Percentiles rank a stretch among this genome's conserved stretches.
phyloP scores from a whole-genome alignment of 1,284 basidiomycete genomes.

The Sanghuangporus sanghuang region DNA sequence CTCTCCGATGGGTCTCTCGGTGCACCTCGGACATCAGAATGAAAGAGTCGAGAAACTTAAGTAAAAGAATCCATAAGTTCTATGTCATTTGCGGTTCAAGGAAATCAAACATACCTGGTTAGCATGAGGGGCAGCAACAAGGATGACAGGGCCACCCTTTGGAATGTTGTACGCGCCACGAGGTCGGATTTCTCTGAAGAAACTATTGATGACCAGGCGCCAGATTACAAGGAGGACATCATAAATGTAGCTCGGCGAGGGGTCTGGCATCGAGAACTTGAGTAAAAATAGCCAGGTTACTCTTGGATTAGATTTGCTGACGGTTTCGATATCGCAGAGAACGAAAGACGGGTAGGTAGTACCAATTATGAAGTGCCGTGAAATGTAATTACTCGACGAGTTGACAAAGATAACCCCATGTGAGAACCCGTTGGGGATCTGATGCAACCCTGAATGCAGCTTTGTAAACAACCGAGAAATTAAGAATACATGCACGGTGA shows the following conservation, averaged over 20 bases:
- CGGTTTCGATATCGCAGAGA: too few relatives aligned
- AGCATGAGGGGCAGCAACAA: conserved; percentile 96
- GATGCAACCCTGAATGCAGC: background rate
- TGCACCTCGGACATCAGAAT: conserved; percentile 86
- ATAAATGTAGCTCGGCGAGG: conserved; percentile 34
- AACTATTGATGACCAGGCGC: conserved; percentile 86
- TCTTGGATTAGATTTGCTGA: too few relatives aligned
- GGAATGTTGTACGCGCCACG: conserved; percentile 96
- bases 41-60: conserved; percentile 91
- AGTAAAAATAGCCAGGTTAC: background rate
- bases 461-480: too few relatives aligned
- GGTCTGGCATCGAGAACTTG: background rate
- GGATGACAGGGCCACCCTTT: conserved; percentile 87
- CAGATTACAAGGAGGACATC: conserved; percentile 73
- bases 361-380: too few relatives aligned
- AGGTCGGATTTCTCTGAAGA: conserved; percentile 95
- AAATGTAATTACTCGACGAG: too few relatives aligned
- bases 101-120: conserved; percentile 66
- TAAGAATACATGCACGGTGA: too few relatives aligned
- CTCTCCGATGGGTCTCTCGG: conserved; percentile 78
- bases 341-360: too few relatives aligned
- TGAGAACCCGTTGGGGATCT: background rate
- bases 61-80: background rate
- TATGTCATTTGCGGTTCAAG: background rate
- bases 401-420: background rate